These are phyloP conservation scores for Gentiana dahurica DNA, from an alignment of 257 asterid species.

Conservation along the genomic window DNA sequence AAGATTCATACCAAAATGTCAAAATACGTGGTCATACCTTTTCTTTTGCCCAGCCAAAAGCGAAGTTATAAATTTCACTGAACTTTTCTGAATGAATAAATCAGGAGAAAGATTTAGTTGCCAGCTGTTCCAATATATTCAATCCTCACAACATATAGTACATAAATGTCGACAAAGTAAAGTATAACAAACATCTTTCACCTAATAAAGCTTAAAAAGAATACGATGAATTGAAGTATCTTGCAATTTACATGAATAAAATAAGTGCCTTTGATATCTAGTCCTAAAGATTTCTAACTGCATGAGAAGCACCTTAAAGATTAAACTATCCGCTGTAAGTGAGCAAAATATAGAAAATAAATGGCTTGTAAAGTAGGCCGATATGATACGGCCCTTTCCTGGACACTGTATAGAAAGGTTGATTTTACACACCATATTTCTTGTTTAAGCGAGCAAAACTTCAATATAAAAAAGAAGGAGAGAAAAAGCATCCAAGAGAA, in stretches of 20 bases:
- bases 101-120: conserved; percentile 11
- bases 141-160: background rate
- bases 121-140: background rate
- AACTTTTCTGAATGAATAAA: conserved; percentile 56
- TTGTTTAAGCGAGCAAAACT: too few relatives aligned
- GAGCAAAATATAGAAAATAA: too few relatives aligned
- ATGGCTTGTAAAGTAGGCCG: too few relatives aligned
- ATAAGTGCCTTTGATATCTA: background rate
- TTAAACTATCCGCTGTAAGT: background rate
- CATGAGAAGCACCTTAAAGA: background rate
- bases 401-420: too few relatives aligned
- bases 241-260: background rate
- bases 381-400: too few relatives aligned
- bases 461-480: too few relatives aligned
- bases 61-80: conserved; percentile 86
- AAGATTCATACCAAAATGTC: too few relatives aligned
- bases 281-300: background rate
- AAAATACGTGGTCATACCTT: conserved; percentile 37
- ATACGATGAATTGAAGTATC: background rate
- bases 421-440: too few relatives aligned
- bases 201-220: too few relatives aligned
- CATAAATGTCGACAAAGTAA: too few relatives aligned
- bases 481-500: too few relatives aligned
- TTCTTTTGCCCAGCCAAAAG: conserved; percentile 99
- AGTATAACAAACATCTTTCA: background rate